Evolutionary conservation across 2,329 filamentous ascomycete genomes (phyloP).

Genomic region (Fusarium coicis): DNA sequence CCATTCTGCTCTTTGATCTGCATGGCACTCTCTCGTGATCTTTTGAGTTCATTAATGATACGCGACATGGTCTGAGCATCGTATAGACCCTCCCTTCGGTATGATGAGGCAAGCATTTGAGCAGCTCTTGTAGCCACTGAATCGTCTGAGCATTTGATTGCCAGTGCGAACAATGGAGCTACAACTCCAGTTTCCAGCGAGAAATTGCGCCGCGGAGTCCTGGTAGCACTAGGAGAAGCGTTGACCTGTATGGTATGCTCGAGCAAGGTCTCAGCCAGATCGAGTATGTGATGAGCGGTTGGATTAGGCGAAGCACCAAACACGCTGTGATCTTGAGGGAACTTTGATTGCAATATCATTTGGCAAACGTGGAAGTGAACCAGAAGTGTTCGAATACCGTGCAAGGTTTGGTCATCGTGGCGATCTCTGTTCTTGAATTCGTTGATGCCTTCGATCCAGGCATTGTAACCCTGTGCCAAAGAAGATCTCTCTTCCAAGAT

Average conservation of each 20-base stretch:
- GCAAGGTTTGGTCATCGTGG: not conserved
- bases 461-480: not conserved
- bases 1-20: not conserved
- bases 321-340: constrained; percentile 3
- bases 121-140: constrained; percentile 2
- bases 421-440: not conserved
- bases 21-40: not conserved
- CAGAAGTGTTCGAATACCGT: not conserved
- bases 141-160: constrained; percentile 32
- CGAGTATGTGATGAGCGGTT: constrained; percentile 3
- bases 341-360: constrained; percentile 24
- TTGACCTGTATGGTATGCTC: not conserved
- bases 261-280: constrained; percentile 9
- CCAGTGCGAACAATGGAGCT: constrained; percentile 26
- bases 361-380: constrained; percentile 14
- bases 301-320: constrained; percentile 20
- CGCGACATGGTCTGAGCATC: constrained; percentile 18
- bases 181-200: constrained; percentile 32
- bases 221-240: constrained; percentile 2
- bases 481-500: constrained; percentile 13
- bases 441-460: constrained; percentile 4
- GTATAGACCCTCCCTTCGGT: constrained; percentile 32
- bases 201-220: constrained; percentile 21
- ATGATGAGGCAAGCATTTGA: constrained; percentile 10
- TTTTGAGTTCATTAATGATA: not conserved